Evolutionary conservation across 257 asterid genomes (phyloP), one percentile per base, ranked within the genome.

Genomic region (Petrea volubilis): DNA sequence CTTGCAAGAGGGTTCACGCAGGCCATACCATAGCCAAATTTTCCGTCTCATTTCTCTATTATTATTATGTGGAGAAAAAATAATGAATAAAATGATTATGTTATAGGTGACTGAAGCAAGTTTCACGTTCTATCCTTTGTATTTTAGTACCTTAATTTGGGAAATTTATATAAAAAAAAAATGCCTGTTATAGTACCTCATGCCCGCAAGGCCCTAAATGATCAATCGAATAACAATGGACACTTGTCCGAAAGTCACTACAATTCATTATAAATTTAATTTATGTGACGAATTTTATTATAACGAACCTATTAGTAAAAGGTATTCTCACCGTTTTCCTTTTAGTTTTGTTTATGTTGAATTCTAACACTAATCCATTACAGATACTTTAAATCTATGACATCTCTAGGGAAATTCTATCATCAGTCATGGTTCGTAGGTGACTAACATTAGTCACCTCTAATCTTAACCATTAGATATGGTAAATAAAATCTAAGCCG

Each of bases 21-120:
- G 79, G 59, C 70, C 82, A 78, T 73, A 73, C 78, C 75, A 33
- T 68, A n/a, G 75, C 78, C 63, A 70, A 71, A 69, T 70, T 75
- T 40, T 72, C 60, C 18, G 14, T 27, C 28, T 11, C 28, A 25
- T 28, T 46, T 59, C 60, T 33, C 25, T 33, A 78, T 78, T 33
- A 78, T 78, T 33, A 73, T 72, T 53, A 17, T 59, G 13, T 47
- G 10, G 24, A 10, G 27, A 49, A 36, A 20, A 47, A 40, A 40
- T 47, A 31, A 9, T 1, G 38, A n/a, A 23, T 9, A 25, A 8
- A 62, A 62, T 1, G 71, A 64, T 60, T 62, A 61, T 62, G 75
- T 29, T 61, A 79, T 79, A 76, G 63, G 51, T 71, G 81, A 75
- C 56, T 60, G 64, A 47, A 80, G 81, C 81, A 79, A 71, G 43